A percentile compares a stretch with the other conserved stretches of the same genome.
Conservation (phyloP, 768 basidiomycete genomes). For the Arthromyces matolae region DNA sequence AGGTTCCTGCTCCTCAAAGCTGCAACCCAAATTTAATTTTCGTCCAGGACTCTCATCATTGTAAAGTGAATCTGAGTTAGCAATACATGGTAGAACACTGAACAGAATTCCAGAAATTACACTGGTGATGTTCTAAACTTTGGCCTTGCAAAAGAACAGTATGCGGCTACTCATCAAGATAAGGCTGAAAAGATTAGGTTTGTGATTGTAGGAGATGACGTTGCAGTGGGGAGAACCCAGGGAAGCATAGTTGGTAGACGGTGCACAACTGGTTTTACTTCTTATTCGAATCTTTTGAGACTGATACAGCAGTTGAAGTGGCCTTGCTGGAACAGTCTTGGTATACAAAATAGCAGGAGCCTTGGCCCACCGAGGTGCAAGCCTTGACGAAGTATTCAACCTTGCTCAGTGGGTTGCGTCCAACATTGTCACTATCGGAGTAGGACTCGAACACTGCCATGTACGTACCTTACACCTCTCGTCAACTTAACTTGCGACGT, state of each 20-base stretch:
- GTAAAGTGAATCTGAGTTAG: constrained; percentile 56
- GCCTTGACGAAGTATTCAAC: constrained; percentile 64
- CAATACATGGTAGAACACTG: background rate
- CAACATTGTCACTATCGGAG: constrained; percentile 79
- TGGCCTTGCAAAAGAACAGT: constrained; percentile 84
- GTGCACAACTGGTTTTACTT: constrained; percentile 28
- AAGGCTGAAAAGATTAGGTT: constrained; percentile 68
- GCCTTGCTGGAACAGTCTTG: constrained; percentile 75
- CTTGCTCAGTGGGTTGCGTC: constrained; percentile 62
- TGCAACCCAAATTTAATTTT: background rate
- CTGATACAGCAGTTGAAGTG: constrained; percentile 44
- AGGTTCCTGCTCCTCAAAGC: background rate
- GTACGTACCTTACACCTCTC: constrained; percentile 31
- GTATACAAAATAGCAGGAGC: constrained; percentile 93
- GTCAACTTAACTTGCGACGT: background rate
- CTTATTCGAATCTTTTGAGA: background rate
- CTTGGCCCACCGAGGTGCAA: constrained; percentile 62
- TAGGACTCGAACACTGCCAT: constrained; percentile 86
- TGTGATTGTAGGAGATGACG: constrained; percentile 86
- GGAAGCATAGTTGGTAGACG: constrained; percentile 83
- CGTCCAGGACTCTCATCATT: constrained; percentile 69
- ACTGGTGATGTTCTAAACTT: constrained; percentile 92
- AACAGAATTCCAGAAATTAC: constrained; percentile 58
- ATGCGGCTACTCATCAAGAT: constrained; percentile 64
- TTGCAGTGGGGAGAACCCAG: constrained; percentile 77